Evolutionary conservation across 441 rosid genomes (phyloP).

Genomic region (Euphorbia celastroides): DNA sequence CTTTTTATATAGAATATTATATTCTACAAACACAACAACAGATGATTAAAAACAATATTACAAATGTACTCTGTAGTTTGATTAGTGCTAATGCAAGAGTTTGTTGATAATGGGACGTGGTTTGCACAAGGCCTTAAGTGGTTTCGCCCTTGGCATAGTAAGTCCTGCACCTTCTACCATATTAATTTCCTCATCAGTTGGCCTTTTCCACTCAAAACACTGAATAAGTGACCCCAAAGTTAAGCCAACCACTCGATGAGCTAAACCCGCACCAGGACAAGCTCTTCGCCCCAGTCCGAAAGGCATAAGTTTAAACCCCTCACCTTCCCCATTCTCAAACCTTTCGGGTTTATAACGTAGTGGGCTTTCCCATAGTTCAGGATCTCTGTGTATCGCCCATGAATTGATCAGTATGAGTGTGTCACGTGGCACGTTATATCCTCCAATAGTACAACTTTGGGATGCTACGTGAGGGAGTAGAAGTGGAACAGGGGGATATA

Average conservation of each 20-base stretch:
- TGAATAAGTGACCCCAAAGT: conserved; percentile 14
- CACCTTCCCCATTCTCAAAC: conserved; percentile 23
- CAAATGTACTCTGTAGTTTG: too few relatives aligned
- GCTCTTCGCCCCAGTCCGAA: conserved; percentile 12
- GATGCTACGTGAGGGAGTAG: conserved; percentile 41
- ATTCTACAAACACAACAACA: too few relatives aligned
- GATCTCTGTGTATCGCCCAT: conserved; percentile 45
- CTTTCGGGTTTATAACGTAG: conserved; percentile 41
- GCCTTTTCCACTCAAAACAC: conserved; percentile 17
- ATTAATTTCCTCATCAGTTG: not conserved
- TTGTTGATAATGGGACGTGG: conserved; percentile 3
- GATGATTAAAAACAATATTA: too few relatives aligned
- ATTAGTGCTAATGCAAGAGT: too few relatives aligned
- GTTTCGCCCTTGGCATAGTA: not conserved
- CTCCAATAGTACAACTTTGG: conserved; percentile 34
- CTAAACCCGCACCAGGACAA: conserved; percentile 2
- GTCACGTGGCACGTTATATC: conserved; percentile 30
- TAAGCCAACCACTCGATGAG: conserved; percentile 10
- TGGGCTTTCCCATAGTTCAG: conserved; percentile 37
- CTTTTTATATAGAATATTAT: too few relatives aligned
- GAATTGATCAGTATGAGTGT: conserved; percentile 34
- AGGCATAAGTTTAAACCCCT: conserved; percentile 23
- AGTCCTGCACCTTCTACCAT: not conserved
- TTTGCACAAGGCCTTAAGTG: conserved; percentile 13
- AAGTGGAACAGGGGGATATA: conserved; percentile 42